A percentile compares a stretch with the other conserved stretches of the same genome.
phyloP scores from a whole-genome alignment of 805 yeast genomes.

The Saccharomycopsis schoenii region DNA sequence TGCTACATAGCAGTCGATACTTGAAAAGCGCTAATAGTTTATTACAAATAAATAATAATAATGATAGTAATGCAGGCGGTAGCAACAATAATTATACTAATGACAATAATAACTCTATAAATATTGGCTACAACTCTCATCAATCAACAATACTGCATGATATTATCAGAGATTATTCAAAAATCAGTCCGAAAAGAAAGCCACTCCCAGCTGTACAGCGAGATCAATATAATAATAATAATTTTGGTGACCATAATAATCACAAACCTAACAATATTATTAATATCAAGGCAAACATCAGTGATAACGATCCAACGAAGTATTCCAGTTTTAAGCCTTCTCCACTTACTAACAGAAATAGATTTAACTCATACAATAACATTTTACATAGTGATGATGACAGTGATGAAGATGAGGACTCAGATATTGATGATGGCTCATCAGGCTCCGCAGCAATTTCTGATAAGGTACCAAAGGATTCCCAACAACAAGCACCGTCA shows the following conservation, averaged over 20 bases:
- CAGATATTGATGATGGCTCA: background rate
- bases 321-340: background rate
- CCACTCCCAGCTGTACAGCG: background rate
- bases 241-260: background rate
- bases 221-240: background rate
- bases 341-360: background rate
- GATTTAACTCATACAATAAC: background rate
- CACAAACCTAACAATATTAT: background rate
- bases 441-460: background rate
- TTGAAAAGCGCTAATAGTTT: background rate
- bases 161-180: background rate
- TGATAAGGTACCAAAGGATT: background rate
- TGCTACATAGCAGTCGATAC: background rate
- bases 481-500: background rate
- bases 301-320: background rate
- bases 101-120: background rate
- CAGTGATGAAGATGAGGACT: constrained; percentile 14
- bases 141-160: background rate
- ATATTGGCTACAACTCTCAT: background rate
- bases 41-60: background rate
- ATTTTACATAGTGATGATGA: constrained; percentile 14
- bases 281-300: background rate
- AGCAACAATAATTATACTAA: background rate
- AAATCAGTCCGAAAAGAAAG: background rate
- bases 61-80: too few species aligned